phyloP scores from a whole-genome alignment of 2,329 filamentous ascomycete species.

The Colletotrichum sp. region DNA sequence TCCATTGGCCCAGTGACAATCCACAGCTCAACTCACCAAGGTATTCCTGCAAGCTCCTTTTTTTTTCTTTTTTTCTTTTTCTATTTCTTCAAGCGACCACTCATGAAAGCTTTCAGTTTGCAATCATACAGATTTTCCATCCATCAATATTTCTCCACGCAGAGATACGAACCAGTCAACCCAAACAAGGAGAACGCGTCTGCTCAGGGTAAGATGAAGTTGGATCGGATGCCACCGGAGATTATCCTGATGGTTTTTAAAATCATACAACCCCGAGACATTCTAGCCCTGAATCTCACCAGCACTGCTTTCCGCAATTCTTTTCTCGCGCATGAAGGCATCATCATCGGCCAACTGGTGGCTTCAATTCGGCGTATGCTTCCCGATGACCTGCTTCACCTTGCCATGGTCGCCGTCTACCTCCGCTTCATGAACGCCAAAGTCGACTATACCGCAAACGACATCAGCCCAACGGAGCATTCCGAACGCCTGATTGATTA shows the following conservation, averaged over 20 bases:
- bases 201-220: accelerated
- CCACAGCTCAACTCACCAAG: too few species aligned
- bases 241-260: background rate
- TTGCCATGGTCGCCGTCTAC: background rate
- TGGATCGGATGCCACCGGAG: background rate
- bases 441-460: background rate
- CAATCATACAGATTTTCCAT: too few species aligned
- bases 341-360: background rate
- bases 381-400: background rate
- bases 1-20: too few species aligned
- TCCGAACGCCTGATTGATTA: background rate
- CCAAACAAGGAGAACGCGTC: background rate
- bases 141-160: too few species aligned
- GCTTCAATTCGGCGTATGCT: background rate
- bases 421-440: background rate
- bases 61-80: too few species aligned
- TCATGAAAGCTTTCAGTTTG: too few species aligned
- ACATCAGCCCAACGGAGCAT: background rate
- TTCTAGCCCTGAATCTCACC: background rate
- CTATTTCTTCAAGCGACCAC: too few species aligned
- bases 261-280: background rate
- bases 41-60: too few species aligned
- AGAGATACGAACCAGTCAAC: background rate
- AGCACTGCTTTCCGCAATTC: background rate
- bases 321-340: background rate